Evolutionary conservation across 2,329 filamentous ascomycete species (phyloP).

Genomic region (Neofusicoccum kwambonambiense): DNA sequence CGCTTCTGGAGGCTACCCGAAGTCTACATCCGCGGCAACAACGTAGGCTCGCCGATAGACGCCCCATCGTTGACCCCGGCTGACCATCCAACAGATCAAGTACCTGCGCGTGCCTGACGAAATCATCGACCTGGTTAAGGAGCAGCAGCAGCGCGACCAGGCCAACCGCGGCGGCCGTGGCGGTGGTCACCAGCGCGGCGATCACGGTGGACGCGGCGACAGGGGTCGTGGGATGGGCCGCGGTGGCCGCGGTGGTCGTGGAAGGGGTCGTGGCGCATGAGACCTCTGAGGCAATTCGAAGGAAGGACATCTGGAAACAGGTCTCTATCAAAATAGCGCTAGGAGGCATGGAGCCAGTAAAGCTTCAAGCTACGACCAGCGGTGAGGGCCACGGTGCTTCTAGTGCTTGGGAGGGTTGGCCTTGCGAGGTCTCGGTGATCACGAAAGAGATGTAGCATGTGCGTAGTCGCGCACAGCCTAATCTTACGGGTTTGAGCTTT

Average conservation of each 20-base stretch:
- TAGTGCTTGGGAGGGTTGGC: neutral
- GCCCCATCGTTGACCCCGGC: neutral
- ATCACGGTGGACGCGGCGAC: slow-evolving; percentile 55
- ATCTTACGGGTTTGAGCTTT: neutral
- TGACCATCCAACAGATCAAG: slow-evolving; percentile 71
- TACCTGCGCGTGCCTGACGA: slow-evolving; percentile 95
- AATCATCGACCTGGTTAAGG: slow-evolving; percentile 90
- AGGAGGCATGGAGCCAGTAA: neutral
- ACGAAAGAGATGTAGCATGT: neutral
- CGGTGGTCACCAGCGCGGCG: slow-evolving; percentile 56
- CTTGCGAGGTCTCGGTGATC: neutral
- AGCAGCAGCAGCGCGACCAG: slow-evolving; percentile 76
- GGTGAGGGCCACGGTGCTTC: neutral
- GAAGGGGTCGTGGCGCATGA: slow-evolving; percentile 45
- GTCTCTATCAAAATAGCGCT: neutral
- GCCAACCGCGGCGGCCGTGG: slow-evolving; percentile 62
- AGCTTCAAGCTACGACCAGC: neutral
- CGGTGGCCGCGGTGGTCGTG: slow-evolving; percentile 56
- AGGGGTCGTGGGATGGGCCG: slow-evolving; percentile 41
- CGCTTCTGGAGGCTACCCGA: slow-evolving; percentile 90
- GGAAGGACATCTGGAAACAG: neutral
- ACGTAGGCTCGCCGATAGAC: slow-evolving; percentile 58
- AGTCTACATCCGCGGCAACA: slow-evolving; percentile 96
- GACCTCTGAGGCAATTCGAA: neutral
- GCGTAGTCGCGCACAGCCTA: neutral